Conservation (phyloP, 225 moss, liverwort and hornwort genomes). For the Neckera pumila region DNA sequence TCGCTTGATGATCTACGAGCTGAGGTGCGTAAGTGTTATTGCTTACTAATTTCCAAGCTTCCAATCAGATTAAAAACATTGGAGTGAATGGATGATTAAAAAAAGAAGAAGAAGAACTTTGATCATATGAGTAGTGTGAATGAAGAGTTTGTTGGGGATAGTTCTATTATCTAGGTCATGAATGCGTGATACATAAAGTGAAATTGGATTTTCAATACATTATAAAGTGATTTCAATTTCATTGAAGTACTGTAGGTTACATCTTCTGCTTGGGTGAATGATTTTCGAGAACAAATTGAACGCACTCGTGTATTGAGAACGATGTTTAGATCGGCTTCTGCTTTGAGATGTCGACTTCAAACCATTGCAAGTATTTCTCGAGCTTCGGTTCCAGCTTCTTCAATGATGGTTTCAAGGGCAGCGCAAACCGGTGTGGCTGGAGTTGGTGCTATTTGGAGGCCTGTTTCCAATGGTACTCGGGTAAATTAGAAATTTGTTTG, state of each 20-base stretch:
- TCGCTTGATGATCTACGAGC: conserved; percentile 79
- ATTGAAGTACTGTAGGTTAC: conserved; percentile 49
- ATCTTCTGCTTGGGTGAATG: conserved; percentile 72
- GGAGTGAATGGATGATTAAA: background rate
- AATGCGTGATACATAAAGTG: no score
- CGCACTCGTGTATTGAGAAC: conserved; percentile 57
- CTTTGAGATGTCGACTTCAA: conserved; percentile 52
- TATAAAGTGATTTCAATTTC: background rate
- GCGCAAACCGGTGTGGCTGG: conserved; percentile 48
- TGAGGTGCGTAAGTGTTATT: conserved; percentile 18
- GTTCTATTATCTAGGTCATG: no score
- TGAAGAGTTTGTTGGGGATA: no score
- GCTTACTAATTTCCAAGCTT: background rate
- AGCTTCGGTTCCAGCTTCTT: conserved; percentile 8
- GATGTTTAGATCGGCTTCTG: conserved; percentile 67
- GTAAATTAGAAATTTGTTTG: background rate
- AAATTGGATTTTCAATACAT: background rate
- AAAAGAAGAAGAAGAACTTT: no score
- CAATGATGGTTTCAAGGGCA: conserved; percentile 52
- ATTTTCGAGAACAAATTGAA: conserved; percentile 80
- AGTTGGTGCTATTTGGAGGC: conserved; percentile 70
- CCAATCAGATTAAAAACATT: no score
- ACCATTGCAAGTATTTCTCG: conserved; percentile 57
- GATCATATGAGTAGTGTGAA: no score
- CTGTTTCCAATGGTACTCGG: conserved; percentile 65